phyloP scores from a whole-genome alignment of 805 yeast genomes.

The Candida schatavii region DNA sequence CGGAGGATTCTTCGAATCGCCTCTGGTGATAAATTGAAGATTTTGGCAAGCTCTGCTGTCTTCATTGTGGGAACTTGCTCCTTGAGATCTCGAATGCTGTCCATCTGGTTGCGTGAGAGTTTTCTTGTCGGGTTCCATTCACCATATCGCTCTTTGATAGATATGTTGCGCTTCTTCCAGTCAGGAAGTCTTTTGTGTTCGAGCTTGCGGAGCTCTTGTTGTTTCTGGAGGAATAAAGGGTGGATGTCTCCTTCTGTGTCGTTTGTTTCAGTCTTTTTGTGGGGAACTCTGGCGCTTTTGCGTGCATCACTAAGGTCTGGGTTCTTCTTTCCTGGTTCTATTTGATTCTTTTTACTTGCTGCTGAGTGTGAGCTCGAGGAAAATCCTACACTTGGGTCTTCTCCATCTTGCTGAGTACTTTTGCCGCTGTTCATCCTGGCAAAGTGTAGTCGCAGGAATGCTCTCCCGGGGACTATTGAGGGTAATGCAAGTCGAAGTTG shows the following conservation, averaged over 20 bases:
- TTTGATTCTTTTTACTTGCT: no score
- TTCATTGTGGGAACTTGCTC: constrained; percentile 57
- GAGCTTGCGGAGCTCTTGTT: constrained; percentile 28
- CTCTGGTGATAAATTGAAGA: constrained; percentile 74
- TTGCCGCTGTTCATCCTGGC: no score
- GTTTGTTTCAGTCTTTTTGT: no score
- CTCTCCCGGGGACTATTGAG: no score
- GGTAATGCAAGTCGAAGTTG: no score
- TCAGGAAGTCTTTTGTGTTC: constrained; percentile 41
- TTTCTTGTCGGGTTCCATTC: constrained; percentile 69
- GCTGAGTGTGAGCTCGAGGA: no score
- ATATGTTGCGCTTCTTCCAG: constrained; percentile 70
- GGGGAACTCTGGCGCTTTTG: no score
- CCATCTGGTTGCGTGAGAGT: constrained; percentile 68
- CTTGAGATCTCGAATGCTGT: constrained; percentile 57
- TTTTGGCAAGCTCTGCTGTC: constrained; percentile 56
- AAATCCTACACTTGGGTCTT: no score
- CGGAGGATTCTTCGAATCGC: constrained; percentile 76
- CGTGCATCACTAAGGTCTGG: no score
- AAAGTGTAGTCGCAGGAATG: no score
- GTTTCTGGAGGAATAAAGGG: not conserved
- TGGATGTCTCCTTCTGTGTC: not conserved
- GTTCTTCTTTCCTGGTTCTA: no score
- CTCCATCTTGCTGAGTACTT: no score
- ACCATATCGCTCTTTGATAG: constrained; percentile 59